These are phyloP conservation scores for Aureobasidium subglaciale DNA, from an alignment of 2,329 filamentous ascomycete species.

Conservation along the genomic window DNA sequence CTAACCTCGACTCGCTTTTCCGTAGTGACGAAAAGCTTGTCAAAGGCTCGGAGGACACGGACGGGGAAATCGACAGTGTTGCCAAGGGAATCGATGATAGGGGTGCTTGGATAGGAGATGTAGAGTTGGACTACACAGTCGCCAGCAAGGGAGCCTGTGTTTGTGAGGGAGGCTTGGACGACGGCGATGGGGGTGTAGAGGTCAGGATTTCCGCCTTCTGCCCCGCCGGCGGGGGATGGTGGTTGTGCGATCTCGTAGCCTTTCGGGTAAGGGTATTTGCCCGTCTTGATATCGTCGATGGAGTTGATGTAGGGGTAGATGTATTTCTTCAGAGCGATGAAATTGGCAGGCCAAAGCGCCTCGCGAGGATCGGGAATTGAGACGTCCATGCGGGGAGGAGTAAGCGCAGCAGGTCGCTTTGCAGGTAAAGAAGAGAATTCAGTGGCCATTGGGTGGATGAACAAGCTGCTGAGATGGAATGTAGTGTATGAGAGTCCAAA, in stretches of 20 bases:
- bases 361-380: conserved; percentile 49
- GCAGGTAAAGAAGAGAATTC: conserved; percentile 34
- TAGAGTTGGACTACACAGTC: conserved; percentile 53
- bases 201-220: conserved; percentile 60
- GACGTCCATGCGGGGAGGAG: conserved; percentile 50
- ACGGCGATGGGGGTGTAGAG: conserved; percentile 52
- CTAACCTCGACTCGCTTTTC: conserved; percentile 21
- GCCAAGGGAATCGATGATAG: conserved; percentile 23
- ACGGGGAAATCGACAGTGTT: conserved; percentile 38
- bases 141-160: conserved; percentile 52
- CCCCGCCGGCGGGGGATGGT: conserved; percentile 60
- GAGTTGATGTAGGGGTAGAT: conserved; percentile 64
- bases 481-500: conserved; percentile 76
- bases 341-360: conserved; percentile 53
- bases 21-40: conserved; percentile 32
- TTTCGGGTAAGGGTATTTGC: conserved; percentile 44
- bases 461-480: conserved; percentile 55
- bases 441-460: conserved; percentile 32
- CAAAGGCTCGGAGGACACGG: conserved; percentile 38
- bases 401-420: conserved; percentile 35
- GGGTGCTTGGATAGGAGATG: conserved; percentile 34
- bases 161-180: conserved; percentile 49
- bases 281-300: conserved; percentile 41
- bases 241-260: conserved; percentile 47
- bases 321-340: conserved; percentile 59